Base-by-base conservation (phyloP, 1,284 basidiomycete species). In the Hymenochaete sp. region DNA sequence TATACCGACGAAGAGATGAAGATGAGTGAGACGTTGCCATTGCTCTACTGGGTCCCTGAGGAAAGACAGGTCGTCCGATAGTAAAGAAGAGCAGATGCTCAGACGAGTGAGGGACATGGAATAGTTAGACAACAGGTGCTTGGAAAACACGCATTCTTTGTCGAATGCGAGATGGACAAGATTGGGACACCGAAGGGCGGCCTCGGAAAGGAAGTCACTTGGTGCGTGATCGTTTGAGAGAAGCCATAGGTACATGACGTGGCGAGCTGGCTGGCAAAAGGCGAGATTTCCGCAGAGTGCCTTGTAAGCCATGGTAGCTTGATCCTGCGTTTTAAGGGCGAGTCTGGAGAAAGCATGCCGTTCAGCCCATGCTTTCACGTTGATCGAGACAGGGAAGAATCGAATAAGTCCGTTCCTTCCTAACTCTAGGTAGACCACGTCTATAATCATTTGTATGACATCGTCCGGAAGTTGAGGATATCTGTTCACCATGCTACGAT, bases 151-250 rank as follows among this genome's bases (percentile, higher is more conserved):
- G 32, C 32, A 13, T 16, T n/a, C 18, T 22, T 33, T 40, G 28
- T 47, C 45, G 18, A 47, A 47, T 11, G 45, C 45, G 26, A 47
- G 31, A 28, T 42, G 45, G 9, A 42, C 21, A n/a, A 47, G 21
- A 13, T 47, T 47, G 8, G 32, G 45, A 29, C 45, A 47, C 33
- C 19, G 32, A 7, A 27, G 11, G 7, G 32, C 26, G n/a, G 38
- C 35, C 13, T 37, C 32, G n/a, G 24, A 14, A 18, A 47, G 18
- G 5, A 35, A n/a, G 18, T 13, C 41, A 31, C 11, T 19, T 27
- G 18, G 26, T 31, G 21, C 18, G 19, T 11, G 4, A 13, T 37
- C 33, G 9, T 19, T 36, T 16, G 27, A 47, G 16, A 47, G 39
- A 6, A 42, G 13, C 29, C 32, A 47, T 4, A 47, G 39, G 8